A percentile compares a stretch with the other conserved stretches of the same genome.
Evolutionary conservation across 106 monocot genomes (phyloP).

Genomic region (Phalaenopsis aphrodite): DNA sequence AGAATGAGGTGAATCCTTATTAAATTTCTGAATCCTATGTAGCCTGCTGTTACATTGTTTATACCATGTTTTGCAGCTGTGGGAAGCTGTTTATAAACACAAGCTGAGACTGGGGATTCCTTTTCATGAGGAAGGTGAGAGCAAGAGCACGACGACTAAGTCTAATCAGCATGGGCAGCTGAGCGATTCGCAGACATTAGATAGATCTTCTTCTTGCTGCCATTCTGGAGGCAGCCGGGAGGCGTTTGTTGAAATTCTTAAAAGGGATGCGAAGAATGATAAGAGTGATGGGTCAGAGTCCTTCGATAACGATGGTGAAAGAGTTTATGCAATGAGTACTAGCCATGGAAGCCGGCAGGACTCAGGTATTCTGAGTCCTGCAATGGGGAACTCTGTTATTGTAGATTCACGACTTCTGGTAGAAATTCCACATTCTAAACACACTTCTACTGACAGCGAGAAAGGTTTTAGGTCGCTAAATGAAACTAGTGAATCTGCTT

Average conservation of each 20-base stretch:
- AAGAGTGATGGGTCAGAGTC: conserved; percentile 24
- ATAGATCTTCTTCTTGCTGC: conserved; percentile 41
- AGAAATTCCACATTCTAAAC: conserved; percentile 18
- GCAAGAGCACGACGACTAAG: conserved; percentile 43
- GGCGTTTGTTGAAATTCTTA: conserved; percentile 46
- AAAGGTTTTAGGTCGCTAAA: neutral
- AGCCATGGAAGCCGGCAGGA: conserved; percentile 17
- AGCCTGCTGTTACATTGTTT: conserved; percentile 6
- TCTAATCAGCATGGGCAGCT: conserved; percentile 38
- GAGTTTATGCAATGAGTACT: conserved; percentile 16
- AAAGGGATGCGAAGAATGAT: conserved; percentile 15
- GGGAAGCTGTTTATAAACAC: conserved; percentile 67
- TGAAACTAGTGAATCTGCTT: neutral
- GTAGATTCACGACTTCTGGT: conserved; percentile 22
- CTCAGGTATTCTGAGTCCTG: conserved; percentile 37
- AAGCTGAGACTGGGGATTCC: conserved; percentile 28
- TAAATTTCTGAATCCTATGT: neutral
- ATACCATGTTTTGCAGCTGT: conserved; percentile 29
- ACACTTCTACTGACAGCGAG: conserved; percentile 2
- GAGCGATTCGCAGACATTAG: conserved; percentile 54
- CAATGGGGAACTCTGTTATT: conserved; percentile 25
- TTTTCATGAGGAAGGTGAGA: conserved; percentile 25
- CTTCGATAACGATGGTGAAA: conserved; percentile 25
- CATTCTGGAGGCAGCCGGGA: conserved; percentile 23
- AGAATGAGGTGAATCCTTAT: conserved; percentile 28